Percentiles rank a stretch among this genome's conserved stretches.
phyloP scores from a whole-genome alignment of 1,284 basidiomycete genomes.

The Austroboletus novae-zelandiae region DNA sequence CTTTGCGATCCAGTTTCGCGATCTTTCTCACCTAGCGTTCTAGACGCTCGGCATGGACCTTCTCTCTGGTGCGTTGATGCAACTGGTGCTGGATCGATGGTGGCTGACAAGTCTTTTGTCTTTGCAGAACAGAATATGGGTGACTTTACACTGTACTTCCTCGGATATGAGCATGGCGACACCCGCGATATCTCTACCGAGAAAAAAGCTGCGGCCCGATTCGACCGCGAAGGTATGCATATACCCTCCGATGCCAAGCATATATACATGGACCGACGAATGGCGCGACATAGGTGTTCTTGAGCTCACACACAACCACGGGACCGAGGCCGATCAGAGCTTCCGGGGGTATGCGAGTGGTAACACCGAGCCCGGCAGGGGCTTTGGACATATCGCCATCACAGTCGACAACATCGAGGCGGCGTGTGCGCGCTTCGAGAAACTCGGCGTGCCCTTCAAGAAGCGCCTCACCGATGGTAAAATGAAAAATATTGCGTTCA shows the following conservation, averaged over 20 bases:
- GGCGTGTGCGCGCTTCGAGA: constrained; percentile 84
- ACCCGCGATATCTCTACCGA: constrained; percentile 43
- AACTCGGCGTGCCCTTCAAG: constrained; percentile 83
- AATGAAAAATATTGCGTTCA: constrained; percentile 87
- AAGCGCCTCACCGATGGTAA: constrained; percentile 84
- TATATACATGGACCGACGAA: constrained; percentile 1
- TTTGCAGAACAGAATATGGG: constrained; percentile 46
- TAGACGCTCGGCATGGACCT: constrained; percentile 87
- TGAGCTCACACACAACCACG: constrained; percentile 89
- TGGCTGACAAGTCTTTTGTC: constrained; percentile 1
- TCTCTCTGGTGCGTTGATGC: constrained; percentile 48
- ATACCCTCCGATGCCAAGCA: background rate
- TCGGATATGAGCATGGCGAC: constrained; percentile 66
- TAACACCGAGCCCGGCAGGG: constrained; percentile 78
- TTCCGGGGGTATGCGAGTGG: constrained; percentile 84
- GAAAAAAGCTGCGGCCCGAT: constrained; percentile 46
- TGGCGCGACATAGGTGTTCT: constrained; percentile 56
- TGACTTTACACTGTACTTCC: constrained; percentile 80
- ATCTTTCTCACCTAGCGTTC: constrained; percentile 10
- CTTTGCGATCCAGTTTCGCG: background rate
- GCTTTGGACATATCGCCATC: constrained; percentile 88
- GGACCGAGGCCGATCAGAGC: constrained; percentile 75
- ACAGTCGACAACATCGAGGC: constrained; percentile 81
- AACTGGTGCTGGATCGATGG: background rate
- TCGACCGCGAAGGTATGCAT: constrained; percentile 61